phyloP scores from a whole-genome alignment of 805 yeast genomes.

The Candida yuanshanica region DNA sequence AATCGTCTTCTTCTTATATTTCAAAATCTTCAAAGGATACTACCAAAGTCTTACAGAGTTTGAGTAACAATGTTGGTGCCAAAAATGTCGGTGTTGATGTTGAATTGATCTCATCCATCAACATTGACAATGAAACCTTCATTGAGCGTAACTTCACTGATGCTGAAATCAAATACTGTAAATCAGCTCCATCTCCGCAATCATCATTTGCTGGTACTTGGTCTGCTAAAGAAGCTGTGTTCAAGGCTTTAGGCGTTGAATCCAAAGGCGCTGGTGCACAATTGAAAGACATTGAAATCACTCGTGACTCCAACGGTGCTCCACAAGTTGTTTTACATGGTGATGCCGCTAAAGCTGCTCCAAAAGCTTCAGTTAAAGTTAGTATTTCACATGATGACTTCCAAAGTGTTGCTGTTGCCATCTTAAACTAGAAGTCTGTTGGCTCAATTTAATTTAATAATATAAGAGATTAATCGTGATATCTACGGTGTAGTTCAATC shows the following conservation, averaged over 20 bases:
- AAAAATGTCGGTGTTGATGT: conserved; percentile 94
- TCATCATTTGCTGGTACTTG: conserved; percentile 96
- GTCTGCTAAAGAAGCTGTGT: conserved; percentile 99
- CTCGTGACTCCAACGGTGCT: conserved; percentile 57
- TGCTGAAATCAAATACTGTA: conserved; percentile 75
- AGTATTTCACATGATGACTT: conserved; percentile 94
- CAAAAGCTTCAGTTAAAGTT: conserved; percentile 66
- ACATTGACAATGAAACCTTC: conserved; percentile 85
- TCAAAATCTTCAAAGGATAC: conserved; percentile 49
- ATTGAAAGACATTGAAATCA: conserved; percentile 83
- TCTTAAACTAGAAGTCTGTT: conserved; percentile 29
- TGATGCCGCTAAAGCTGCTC: conserved; percentile 69
- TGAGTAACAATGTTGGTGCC: conserved; percentile 44
- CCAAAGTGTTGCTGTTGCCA: conserved; percentile 97
- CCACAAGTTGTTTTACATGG: conserved; percentile 80
- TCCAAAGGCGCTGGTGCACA: conserved; percentile 95
- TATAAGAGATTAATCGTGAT: too few species aligned
- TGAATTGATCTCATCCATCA: conserved; percentile 77
- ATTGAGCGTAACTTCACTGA: conserved; percentile 87
- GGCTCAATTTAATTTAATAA: neutral
- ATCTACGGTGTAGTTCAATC: too few species aligned
- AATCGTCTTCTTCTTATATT: conserved; percentile 38
- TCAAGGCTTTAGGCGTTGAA: conserved; percentile 86
- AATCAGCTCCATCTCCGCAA: conserved; percentile 65
- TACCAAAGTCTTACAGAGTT: conserved; percentile 50